Evolutionary conservation across 345 rosid genomes (phyloP).

Genomic region (Lepidium aucheri): DNA sequence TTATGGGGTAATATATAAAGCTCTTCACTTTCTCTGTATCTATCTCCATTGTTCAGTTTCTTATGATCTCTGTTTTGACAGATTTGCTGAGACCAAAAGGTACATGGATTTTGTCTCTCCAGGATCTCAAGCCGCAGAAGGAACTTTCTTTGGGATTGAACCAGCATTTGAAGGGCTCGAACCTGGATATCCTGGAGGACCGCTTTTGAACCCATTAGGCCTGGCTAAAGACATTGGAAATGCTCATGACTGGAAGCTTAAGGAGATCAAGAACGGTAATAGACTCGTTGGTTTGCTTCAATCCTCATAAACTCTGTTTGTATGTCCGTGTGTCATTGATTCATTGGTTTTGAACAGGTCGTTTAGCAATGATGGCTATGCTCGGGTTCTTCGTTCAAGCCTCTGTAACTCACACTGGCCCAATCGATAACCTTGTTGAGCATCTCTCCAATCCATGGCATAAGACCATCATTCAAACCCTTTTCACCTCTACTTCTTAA

Average conservation of each 20-base stretch:
- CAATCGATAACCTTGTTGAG: conserved; percentile 79
- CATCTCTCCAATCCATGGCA: conserved; percentile 95
- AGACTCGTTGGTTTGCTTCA: background rate
- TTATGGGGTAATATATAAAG: conserved; percentile 66
- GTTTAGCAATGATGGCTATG: conserved; percentile 91
- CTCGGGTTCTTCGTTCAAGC: conserved; percentile 91
- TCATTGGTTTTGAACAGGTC: conserved; percentile 36
- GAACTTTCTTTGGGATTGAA: conserved; percentile 82
- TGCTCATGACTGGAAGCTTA: conserved; percentile 77
- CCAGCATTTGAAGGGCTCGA: conserved; percentile 71
- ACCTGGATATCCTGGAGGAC: conserved; percentile 98
- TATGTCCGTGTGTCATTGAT: background rate
- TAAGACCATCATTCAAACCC: conserved; percentile 73
- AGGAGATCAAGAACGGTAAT: conserved; percentile 86
- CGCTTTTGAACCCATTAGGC: conserved; percentile 82
- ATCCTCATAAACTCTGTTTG: background rate
- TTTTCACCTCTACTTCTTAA: conserved; percentile 33
- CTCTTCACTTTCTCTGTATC: background rate
- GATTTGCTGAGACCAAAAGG: conserved; percentile 81
- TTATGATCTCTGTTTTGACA: conserved; percentile 10
- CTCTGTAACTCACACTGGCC: conserved; percentile 73
- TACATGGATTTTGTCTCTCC: conserved; percentile 79
- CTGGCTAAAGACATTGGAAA: conserved; percentile 66
- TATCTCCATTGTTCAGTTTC: background rate
- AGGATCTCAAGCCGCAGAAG: conserved; percentile 81